These are phyloP conservation scores for Chlorella sorokiniana DNA, from an alignment of 139 green algal species.

Conservation along the genomic window DNA sequence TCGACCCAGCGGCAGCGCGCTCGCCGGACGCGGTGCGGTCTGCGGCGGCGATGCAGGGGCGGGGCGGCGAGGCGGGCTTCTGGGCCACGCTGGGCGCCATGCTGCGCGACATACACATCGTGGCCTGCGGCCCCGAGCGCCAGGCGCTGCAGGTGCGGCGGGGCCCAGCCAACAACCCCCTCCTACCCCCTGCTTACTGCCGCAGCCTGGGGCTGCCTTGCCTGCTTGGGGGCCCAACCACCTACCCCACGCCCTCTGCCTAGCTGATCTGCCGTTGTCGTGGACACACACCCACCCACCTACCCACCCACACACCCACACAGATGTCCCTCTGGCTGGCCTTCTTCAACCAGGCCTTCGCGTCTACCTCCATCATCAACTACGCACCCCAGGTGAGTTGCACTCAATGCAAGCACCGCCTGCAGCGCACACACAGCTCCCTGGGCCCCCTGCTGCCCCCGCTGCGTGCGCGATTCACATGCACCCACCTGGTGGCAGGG, in stretches of 20 bases:
- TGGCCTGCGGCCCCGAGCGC: conserved; percentile 50
- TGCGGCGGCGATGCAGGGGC: not conserved
- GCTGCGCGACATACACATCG: conserved; percentile 59
- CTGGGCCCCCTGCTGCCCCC: no score
- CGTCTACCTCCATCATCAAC: conserved; percentile 83
- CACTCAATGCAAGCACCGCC: not conserved
- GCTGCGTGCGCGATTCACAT: no score
- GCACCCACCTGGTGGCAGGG: no score
- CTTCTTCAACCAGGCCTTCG: conserved; percentile 78
- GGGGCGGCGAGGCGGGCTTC: conserved; percentile 39
- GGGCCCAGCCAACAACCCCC: no score
- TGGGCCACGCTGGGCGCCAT: conserved; percentile 52
- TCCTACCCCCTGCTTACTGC: no score
- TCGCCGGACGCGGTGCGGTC: no score
- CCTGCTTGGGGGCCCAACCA: not conserved
- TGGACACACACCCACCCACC: not conserved
- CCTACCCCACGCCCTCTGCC: not conserved
- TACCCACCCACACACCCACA: not conserved
- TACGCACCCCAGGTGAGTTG: conserved; percentile 67
- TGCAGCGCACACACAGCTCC: not conserved
- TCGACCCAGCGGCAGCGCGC: not conserved
- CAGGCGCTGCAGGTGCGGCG: conserved; percentile 44
- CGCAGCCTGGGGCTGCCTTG: not conserved
- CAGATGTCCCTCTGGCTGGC: conserved; percentile 70
- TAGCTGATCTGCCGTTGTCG: not conserved